Conservation (phyloP, 1,139 yeast species). For the Candida tropicalis region DNA sequence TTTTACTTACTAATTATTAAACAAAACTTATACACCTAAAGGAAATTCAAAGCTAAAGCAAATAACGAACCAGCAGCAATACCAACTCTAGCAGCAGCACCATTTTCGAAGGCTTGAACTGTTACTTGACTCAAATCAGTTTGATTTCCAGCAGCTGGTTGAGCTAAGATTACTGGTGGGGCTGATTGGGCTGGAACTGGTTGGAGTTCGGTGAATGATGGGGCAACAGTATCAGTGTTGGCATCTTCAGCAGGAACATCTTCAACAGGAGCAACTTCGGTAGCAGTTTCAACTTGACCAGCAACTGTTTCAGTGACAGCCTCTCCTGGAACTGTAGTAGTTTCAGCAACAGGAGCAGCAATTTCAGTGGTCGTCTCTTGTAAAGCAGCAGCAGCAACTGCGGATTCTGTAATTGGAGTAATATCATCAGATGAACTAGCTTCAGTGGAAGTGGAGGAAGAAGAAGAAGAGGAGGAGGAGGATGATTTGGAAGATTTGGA, state of each 20-base stretch:
- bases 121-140: slow-evolving; percentile 4
- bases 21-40: background rate
- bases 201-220: background rate
- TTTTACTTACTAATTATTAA: too few species aligned
- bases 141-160: slow-evolving; percentile 1
- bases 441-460: background rate
- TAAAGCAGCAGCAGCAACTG: slow-evolving; percentile 3
- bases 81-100: slow-evolving; percentile 2
- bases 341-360: background rate
- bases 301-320: background rate
- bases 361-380: slow-evolving; percentile 1
- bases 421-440: background rate
- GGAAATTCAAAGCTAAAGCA: background rate
- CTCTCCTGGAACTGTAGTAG: background rate
- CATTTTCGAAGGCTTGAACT: slow-evolving; percentile 7
- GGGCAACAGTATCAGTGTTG: background rate
- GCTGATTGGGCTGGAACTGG: background rate
- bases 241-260: background rate
- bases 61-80: slow-evolving; percentile 2
- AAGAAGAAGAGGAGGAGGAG: slow-evolving; percentile 2
- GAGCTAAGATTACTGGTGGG: slow-evolving; percentile 3
- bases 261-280: background rate
- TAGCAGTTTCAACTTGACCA: background rate
- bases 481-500: background rate
- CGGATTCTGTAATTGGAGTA: slow-evolving; percentile 2